Base-by-base conservation (phyloP, 805 yeast genomes). In the Pachysolen tannophilus region DNA sequence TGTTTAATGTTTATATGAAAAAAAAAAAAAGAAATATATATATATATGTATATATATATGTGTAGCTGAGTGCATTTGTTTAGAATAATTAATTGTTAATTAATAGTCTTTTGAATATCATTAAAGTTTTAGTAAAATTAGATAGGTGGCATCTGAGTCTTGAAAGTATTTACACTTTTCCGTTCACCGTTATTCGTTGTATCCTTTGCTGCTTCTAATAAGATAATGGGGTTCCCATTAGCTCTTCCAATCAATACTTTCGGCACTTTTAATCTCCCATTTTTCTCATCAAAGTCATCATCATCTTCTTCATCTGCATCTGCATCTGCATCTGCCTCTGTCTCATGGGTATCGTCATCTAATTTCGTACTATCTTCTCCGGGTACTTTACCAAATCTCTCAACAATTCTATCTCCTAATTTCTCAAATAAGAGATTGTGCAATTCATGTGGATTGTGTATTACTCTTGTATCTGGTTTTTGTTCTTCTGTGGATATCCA, bases 201-300 rank as follows among this genome's bases (percentile, higher is more conserved):
- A 20, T 33, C 30, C 9, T 35, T 19, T 7, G 39, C 35, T 8
- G 42, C 35, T 17, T 38, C 42, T 14, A 38, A 24, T 8, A 38
- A 26, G 10, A 38, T 38, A 3, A 38, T 34, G 6, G 42, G 39
- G 20, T 38, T 38, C 18, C 42, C 42, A 15, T 37, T 33, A 8
- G 26, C 18, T 17, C 21, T 25, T n/a, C 33, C 37, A 11, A 33
- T 9, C 11, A 34, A 23, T 3, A 32, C 32, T 13, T 33, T 20
- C 3, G 37, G 40, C 4, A 33, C 37, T 19, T 27, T 25, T 16
- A 33, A 25, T 27, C 30, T n/a, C 7, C 38, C 41, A 15, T 29
- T 5, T n/a, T 34, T 36, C 19, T 36, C 38, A 8, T 38, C 36
- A 17, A 28, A 32, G 2, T 37, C 34, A 17, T 36, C 37, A 3